Base-by-base conservation (phyloP, 371 early-diverging fungal species). In the Apophysomyces sp. region DNA sequence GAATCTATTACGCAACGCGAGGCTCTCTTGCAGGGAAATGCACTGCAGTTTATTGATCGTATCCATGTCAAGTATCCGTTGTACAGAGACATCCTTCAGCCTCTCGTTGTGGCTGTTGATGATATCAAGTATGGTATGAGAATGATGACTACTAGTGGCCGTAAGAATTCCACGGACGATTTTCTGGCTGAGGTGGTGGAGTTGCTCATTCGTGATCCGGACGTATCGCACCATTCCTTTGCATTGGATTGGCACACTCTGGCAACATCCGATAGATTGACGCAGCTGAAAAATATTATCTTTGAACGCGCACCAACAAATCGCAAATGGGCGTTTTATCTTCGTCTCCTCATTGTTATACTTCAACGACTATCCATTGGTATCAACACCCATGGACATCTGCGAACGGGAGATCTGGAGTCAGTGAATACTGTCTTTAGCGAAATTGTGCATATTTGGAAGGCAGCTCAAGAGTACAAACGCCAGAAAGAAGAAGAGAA, bases 111-210 rank as follows among this genome's bases (percentile, higher is more conserved):
- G 4, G 86, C 89, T 6, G 74, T 94, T 0, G 86, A 88, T 61
- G 89, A 91, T 61, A 65, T 95, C 71, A 90, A 92, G 68, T 89
- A 87, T 69, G 95, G 94, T 58, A 54, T 94, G 15, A 82, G 91
- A 11, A 66, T 90, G 39, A 62, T 88, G 53, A 72, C 83, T 2
- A 70, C 75, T 11, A 64, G 70, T 4, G 59, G 55, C 24, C 69
- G 73, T 13, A 58, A 62, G 24, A 66, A 67, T 51, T 54, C 68
- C n/a, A 65, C 66, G 0, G 73, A 76, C 34, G 63, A 57, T 13
- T 76, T 74, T 36, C 55, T 72, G 16, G 69, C 72, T 21, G 68
- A 83, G 26, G 75, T 85, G 4, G 68, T 82, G 34, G 75, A 77
- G 52, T 66, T 82, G 2, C 68, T 82, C 36, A 65, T 84, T 11